A percentile compares a stretch with the other conserved stretches of the same genome.
These are phyloP conservation scores for Arthrobotrys sphaeroides DNA, from an alignment of 2,329 filamentous ascomycete genomes.

Conservation along the genomic window DNA sequence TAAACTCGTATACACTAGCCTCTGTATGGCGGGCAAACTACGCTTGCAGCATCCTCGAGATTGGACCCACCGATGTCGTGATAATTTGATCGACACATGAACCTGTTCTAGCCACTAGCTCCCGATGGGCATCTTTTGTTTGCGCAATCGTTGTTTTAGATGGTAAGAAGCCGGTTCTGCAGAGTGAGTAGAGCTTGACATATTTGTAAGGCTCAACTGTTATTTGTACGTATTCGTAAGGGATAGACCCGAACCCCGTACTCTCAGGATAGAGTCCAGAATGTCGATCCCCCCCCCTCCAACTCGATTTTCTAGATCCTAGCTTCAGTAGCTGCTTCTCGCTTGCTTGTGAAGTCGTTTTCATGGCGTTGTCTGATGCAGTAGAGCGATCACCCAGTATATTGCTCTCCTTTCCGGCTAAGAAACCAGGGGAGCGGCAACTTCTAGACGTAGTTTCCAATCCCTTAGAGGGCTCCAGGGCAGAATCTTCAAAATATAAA, in stretches of 20 bases:
- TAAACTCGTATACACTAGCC: not conserved
- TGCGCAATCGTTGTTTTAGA: not conserved
- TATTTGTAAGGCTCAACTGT: not conserved
- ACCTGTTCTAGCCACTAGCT: not conserved
- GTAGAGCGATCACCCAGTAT: too few relatives aligned
- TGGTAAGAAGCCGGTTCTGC: not conserved
- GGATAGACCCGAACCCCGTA: not conserved
- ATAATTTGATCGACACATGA: not conserved
- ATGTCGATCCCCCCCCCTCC: too few relatives aligned
- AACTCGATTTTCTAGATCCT: not conserved
- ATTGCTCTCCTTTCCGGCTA: too few relatives aligned
- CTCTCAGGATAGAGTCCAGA: not conserved
- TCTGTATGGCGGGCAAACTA: not conserved
- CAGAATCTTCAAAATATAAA: too few relatives aligned
- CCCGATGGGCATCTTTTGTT: not conserved
- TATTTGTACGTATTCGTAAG: not conserved
- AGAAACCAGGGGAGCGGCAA: too few relatives aligned
- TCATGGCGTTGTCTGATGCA: too few relatives aligned
- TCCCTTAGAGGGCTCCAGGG: too few relatives aligned
- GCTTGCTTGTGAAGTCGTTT: too few relatives aligned
- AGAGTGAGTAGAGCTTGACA: not conserved
- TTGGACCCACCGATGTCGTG: not conserved
- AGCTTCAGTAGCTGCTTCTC: too few relatives aligned
- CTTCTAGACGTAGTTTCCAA: too few relatives aligned
- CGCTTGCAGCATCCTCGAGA: not conserved